A percentile compares a stretch with the other conserved stretches of the same genome.
phyloP scores from a whole-genome alignment of 2,329 filamentous ascomycete genomes.

The Clarireedia hainanense region DNA sequence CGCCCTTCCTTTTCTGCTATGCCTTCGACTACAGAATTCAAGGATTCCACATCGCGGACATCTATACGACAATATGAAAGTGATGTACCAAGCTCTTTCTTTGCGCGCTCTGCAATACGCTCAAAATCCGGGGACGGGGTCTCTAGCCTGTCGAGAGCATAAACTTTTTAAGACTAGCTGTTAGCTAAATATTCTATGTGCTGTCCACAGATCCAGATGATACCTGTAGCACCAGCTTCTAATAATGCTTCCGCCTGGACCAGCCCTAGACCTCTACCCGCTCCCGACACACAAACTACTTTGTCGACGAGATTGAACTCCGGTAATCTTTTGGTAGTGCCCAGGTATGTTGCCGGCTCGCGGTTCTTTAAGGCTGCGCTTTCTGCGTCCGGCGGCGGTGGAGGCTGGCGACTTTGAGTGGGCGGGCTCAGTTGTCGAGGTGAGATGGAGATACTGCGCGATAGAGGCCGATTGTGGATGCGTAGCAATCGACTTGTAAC shows the following conservation, averaged over 20 bases:
- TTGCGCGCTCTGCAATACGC: conserved; percentile 41
- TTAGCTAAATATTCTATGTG: not conserved
- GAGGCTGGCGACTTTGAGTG: conserved; percentile 7
- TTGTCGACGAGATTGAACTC: conserved; percentile 65
- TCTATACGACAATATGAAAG: conserved; percentile 69
- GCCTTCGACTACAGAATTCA: conserved; percentile 58
- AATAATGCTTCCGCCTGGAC: conserved; percentile 65
- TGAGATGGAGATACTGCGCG: conserved; percentile 7
- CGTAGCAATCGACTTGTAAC: not conserved
- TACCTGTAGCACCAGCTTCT: conserved; percentile 64
- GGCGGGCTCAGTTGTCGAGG: conserved; percentile 1
- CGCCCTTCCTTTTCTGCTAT: conserved; percentile 66
- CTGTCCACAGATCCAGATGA: not conserved
- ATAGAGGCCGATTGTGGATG: not conserved
- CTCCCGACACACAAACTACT: conserved; percentile 64
- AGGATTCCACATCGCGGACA: conserved; percentile 60
- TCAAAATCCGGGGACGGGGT: conserved; percentile 49
- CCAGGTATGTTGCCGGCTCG: conserved; percentile 14
- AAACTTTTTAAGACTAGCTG: conserved; percentile 13
- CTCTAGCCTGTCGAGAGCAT: conserved; percentile 29
- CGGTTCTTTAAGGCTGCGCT: conserved; percentile 8
- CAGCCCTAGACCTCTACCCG: conserved; percentile 64
- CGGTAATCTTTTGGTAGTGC: conserved; percentile 22
- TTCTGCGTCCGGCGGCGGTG: conserved; percentile 14
- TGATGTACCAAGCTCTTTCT: conserved; percentile 44